These are phyloP conservation scores for Cutaneotrichosporon arboriforme DNA, from an alignment of 1,284 basidiomycete genomes.

Conservation along the genomic window DNA sequence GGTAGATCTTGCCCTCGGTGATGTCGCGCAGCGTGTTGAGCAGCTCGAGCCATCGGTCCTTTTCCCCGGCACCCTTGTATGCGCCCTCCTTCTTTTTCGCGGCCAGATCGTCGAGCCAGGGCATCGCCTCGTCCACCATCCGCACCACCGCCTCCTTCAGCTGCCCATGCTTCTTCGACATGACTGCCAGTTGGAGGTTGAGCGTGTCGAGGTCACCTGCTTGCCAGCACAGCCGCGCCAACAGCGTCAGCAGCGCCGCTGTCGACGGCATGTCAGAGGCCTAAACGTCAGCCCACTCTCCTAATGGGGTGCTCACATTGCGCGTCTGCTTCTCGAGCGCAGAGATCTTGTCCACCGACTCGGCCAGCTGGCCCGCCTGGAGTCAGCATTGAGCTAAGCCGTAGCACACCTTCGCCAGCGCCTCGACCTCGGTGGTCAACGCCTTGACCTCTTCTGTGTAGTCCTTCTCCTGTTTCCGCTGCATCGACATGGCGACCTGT, in stretches of 20 bases:
- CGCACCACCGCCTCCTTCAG: constrained; percentile 83
- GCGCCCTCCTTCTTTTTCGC: constrained; percentile 41
- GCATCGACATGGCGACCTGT: constrained; percentile 39
- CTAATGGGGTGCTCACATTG: constrained; percentile 62
- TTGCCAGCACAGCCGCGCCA: constrained; percentile 66
- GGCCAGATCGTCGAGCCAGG: constrained; percentile 67
- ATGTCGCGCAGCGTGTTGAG: constrained; percentile 84
- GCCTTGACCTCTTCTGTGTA: constrained; percentile 52
- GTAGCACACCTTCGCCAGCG: constrained; percentile 47
- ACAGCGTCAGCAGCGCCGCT: constrained; percentile 70
- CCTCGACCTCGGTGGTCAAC: constrained; percentile 49
- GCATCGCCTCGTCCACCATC: constrained; percentile 80
- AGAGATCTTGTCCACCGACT: constrained; percentile 84
- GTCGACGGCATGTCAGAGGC: constrained; percentile 90
- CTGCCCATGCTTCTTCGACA: constrained; percentile 97
- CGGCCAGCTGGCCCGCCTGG: constrained; percentile 65
- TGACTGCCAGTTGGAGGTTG: constrained; percentile 64
- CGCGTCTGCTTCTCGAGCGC: constrained; percentile 91
- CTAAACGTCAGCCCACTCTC: constrained; percentile 50
- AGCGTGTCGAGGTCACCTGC: constrained; percentile 59
- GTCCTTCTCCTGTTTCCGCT: constrained; percentile 55
- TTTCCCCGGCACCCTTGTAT: constrained; percentile 52
- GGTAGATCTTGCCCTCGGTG: constrained; percentile 97
- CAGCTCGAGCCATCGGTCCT: constrained; percentile 75
- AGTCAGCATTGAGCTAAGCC: neutral